Conservation (phyloP, 371 early-diverging fungal genomes). For the Parasitella parasitica region DNA sequence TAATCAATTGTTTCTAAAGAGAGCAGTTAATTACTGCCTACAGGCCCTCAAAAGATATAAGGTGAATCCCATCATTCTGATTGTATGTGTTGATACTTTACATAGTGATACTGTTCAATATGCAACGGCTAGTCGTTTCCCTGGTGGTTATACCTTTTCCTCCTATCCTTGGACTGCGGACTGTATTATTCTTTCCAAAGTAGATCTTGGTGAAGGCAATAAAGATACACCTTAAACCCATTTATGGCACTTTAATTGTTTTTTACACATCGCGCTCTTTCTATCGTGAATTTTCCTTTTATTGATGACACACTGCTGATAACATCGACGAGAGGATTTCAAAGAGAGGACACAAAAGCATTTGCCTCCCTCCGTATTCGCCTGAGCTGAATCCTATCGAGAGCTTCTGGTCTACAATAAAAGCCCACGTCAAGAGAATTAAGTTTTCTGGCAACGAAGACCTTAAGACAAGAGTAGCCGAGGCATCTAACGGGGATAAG, state of each 20-base stretch:
- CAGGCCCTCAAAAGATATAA: conserved; percentile 6
- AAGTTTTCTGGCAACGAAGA: not conserved
- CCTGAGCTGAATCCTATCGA: not conserved
- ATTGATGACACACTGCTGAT: not conserved
- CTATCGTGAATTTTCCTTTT: not conserved
- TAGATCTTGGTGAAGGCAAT: not conserved
- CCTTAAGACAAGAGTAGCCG: conserved; percentile 7
- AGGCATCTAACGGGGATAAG: too few relatives aligned
- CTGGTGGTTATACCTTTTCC: conserved; percentile 3
- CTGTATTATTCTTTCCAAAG: conserved; percentile 8
- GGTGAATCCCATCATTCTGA: conserved; percentile 5
- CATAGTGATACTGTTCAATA: not conserved
- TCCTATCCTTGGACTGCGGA: conserved; percentile 7
- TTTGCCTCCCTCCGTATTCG: not conserved
- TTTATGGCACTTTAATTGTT: not conserved
- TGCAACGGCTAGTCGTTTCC: not conserved
- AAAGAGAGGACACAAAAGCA: not conserved
- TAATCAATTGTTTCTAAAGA: conserved; percentile 5
- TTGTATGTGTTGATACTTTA: not conserved
- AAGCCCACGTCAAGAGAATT: not conserved
- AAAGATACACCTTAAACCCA: not conserved
- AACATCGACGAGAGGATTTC: too few relatives aligned
- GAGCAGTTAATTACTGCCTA: conserved; percentile 7
- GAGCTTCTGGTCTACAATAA: not conserved
- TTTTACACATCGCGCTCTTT: not conserved